Evolutionary conservation across 495 filamentous ascomycete genomes (phyloP).

Genomic region (Xylaria cubensis): DNA sequence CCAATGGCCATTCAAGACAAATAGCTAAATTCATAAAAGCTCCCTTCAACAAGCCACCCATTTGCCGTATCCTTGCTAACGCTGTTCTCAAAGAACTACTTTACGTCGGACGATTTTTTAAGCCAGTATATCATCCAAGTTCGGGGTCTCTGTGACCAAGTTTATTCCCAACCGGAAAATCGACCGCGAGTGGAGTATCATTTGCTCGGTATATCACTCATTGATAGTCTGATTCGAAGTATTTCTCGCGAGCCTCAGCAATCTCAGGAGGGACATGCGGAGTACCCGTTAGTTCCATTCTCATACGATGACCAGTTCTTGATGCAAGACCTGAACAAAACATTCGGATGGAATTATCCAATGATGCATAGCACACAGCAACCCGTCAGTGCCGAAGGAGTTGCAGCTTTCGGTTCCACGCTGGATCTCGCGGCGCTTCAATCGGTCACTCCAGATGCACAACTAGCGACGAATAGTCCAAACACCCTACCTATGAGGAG

Average conservation of each 20-base stretch:
- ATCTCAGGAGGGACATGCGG: conserved; percentile 24
- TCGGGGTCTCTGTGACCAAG: conserved; percentile 44
- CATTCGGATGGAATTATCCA: conserved; percentile 19
- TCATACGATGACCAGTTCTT: conserved; percentile 30
- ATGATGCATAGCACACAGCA: conserved; percentile 1
- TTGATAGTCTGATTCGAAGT: conserved; percentile 42
- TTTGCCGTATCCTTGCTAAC: conserved; percentile 15
- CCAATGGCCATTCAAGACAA: background rate
- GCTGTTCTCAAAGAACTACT: conserved; percentile 35
- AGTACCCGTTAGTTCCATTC: conserved; percentile 26
- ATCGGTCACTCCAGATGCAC: conserved; percentile 20
- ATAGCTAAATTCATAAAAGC: background rate
- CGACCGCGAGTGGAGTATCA: conserved; percentile 47
- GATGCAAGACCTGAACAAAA: conserved; percentile 25
- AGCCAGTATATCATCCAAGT: conserved; percentile 44
- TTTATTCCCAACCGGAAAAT: conserved; percentile 46
- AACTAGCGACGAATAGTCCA: conserved; percentile 17
- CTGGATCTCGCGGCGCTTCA: conserved; percentile 26
- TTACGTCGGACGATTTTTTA: conserved; percentile 41
- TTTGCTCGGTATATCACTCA: conserved; percentile 42
- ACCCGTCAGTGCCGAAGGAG: background rate
- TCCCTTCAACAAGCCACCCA: background rate
- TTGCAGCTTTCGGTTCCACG: conserved; percentile 20
- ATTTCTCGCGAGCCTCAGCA: conserved; percentile 31
- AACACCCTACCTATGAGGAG: conserved; percentile 31